Evolutionary conservation across 345 rosid species (phyloP), one percentile per base, ranked within the genome.

Genomic region (Jatropha curcas): DNA sequence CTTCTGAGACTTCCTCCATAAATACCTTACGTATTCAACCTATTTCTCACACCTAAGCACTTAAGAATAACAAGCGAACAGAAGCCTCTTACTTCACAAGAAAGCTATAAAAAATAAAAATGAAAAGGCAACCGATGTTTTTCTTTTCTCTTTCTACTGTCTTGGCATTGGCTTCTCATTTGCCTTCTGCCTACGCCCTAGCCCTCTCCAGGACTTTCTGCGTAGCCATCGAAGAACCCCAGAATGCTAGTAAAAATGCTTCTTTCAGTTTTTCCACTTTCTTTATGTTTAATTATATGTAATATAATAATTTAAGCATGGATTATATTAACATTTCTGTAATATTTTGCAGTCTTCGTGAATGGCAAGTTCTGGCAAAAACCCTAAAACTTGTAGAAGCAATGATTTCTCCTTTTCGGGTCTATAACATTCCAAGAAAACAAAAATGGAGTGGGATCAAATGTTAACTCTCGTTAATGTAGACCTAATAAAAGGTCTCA

Each of bases 121-220:
- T 57, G 65, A 30, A 43, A 39, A 20, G 56, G n/a, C n/a, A n/a
- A n/a, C n/a, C 19, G 39, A 0, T 59, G 20, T 10, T 25, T 71
- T 11, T 5, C 19, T n/a, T 71, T 2, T 14, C 0, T 8, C 28
- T 20, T 35, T 61, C 0, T n/a, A 2, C 24, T 2, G 17, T 73
- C 33, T 46, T 45, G 65, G 71, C 50, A n/a, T 43, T 33, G 65
- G 27, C 65, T 53, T 37, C 66, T 20, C 59, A 19, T 8, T 73
- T 2, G 71, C 66, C 11, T n/a, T 30, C 33, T 20, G 77, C 77
- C 57, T 57, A 30, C 5, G 77, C n/a, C 77, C 77, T 7, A 56
- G 58, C 43, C 70, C 70, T 46, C 77, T 73, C 7, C 77, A 73
- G 65, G 71, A 73, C 33, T n/a, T 73, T 73, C 65, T 65, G 66